Base-by-base conservation (phyloP, 2,329 filamentous ascomycete genomes). In the Stromatinia cepivora region DNA sequence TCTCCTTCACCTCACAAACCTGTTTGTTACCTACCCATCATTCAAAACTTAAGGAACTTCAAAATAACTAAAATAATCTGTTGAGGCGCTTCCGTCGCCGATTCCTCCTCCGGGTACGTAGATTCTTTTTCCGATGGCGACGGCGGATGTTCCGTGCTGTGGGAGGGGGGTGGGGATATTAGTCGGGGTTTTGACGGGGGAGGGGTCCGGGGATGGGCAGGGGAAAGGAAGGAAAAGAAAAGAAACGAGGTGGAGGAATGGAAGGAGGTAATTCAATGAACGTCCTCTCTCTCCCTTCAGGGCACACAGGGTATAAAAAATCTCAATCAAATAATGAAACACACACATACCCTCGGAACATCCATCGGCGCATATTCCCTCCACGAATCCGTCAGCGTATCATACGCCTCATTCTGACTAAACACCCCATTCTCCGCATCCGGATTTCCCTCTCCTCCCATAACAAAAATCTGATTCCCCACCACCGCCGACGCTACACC, bases 381-480 rank as follows among this genome's bases (percentile, higher is more conserved):
- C 61, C 61, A 63, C 61, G 17, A 8, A 52, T 63, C 34, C 1
- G 69, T 74, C 25, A 28, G 25, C 0, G 73, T 71, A 58, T 81
- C 75, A 63, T 78, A 81, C 0, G 73, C 73, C 53, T 81, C 76
- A 11, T 75, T 75, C 28, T 80, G 70, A 10, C 74, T 70, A 64
- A 78, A 80, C 0, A 80, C 72, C 0, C 76, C 78, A 54, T 65
- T 39, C 5, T 57, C 57, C 10, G 42, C 57, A 31, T 71, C 65
- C 0, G 61, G 31, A 64, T 81, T 79, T 0, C 79, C 81, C 58
- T 82, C 80, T 6, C 80, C 81, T 1, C 80, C 80, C 66, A 82
- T 77, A 0, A 77, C 76, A 56, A 79, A 82, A 15, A 81, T 71
- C 25, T 71, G 70, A 0, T 61, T 67, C 0, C 73, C 77, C 1